Evolutionary conservation across 2,329 filamentous ascomycete genomes (phyloP), one percentile per base, ranked within the genome.

Genomic region (Chrysoporthe deuterocubensis): DNA sequence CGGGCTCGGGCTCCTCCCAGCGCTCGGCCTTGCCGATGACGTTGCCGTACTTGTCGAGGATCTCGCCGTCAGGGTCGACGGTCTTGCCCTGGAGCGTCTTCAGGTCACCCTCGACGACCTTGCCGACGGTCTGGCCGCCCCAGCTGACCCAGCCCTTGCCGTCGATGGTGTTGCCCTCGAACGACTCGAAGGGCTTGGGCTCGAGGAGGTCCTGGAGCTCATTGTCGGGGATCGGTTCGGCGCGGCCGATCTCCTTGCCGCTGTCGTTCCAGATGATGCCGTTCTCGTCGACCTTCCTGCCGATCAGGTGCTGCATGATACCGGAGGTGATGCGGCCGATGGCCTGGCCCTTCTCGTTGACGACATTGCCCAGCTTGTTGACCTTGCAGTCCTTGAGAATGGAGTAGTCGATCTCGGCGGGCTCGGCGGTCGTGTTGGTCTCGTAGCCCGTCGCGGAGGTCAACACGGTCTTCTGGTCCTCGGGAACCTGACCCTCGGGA

Each of bases 251-350:
- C 48, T 90, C 82, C 76, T 92, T 87, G 69, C 90, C 91, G 6
- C 82, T 82, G 69, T 92, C 89, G 74, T 89, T 89, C 87, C 88
- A 92, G 79, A 93, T 89, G 71, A 90, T 83, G 57, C 91, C 91
- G 46, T 91, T 79, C 65, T 86, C 87, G 70, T 92, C 90, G 44
- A 88, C 81, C 74, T 86, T 86, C 73, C 86, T 87, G 72, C 89
- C 89, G 43, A 89, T 77, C 6, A 92, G 83, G 70, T 90, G 82
- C 77, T 89, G 86, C 21, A 87, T 72, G 18, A 89, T 86, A 48
- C 91, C 91, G 71, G 90, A 85, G 44, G 87, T 78, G 14, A 93
- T 81, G 58, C 87, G 87, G 18, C 88, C 91, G 71, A 92, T 79
- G 2, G 87, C 74, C 54, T 84, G 80, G 34, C 84, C 84, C 48